phyloP scores from a whole-genome alignment of 2,329 filamentous ascomycete genomes.

The Colletotrichum limetticola region DNA sequence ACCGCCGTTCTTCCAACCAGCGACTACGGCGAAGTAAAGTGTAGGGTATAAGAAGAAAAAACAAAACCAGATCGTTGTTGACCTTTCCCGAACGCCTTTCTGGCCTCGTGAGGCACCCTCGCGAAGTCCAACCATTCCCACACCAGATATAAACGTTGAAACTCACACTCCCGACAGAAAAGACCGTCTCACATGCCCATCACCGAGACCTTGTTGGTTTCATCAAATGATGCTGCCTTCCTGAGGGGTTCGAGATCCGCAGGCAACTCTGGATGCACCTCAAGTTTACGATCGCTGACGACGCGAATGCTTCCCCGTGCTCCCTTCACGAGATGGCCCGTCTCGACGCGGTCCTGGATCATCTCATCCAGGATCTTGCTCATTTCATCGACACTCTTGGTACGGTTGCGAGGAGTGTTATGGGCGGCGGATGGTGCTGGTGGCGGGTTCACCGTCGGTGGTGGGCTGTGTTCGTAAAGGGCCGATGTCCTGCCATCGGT shows the following conservation, averaged over 20 bases:
- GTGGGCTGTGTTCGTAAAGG: conserved; percentile 37
- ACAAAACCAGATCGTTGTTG: conserved; percentile 17
- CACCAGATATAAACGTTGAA: background rate
- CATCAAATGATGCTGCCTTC: conserved; percentile 46
- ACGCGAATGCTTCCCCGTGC: conserved; percentile 74
- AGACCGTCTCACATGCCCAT: conserved; percentile 28
- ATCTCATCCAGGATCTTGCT: conserved; percentile 94
- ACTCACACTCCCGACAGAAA: conserved; percentile 35
- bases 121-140: background rate
- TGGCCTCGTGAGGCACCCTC: conserved; percentile 1
- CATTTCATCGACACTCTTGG: conserved; percentile 88
- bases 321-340: conserved; percentile 75
- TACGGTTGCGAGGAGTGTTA: conserved; percentile 56
- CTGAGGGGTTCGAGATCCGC: conserved; percentile 52
- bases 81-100: conserved; percentile 32
- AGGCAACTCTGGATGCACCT: conserved; percentile 46
- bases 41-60: conserved; percentile 49
- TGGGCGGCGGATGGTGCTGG: conserved; percentile 21
- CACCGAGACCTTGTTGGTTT: conserved; percentile 38
- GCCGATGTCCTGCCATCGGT: conserved; percentile 41
- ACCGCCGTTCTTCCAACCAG: conserved; percentile 8
- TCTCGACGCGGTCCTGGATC: conserved; percentile 89
- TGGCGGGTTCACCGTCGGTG: conserved; percentile 32
- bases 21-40: conserved; percentile 44
- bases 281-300: conserved; percentile 55